Base-by-base conservation (phyloP, 2,329 filamentous ascomycete genomes). In the Venturia asperata region DNA sequence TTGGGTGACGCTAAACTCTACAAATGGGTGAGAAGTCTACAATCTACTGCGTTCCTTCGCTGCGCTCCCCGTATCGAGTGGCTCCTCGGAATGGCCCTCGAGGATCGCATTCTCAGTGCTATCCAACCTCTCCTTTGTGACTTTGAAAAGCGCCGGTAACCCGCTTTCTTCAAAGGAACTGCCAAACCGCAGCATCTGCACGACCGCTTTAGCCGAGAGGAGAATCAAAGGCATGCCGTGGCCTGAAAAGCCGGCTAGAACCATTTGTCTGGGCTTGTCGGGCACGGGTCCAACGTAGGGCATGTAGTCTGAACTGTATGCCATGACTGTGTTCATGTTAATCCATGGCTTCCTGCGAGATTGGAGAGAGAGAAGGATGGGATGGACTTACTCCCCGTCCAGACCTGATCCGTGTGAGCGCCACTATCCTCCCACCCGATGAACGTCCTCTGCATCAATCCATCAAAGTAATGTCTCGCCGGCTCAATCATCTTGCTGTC, bases 141-240 rank as follows among this genome's bases (percentile, higher is more conserved):
- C 30, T 10, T 56, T 21, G 30, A 56, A 56, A 5, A 34, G 17
- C 27, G 30, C 17, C 17, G 49, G 49, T 27, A 56, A n/a, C 24
- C 49, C 49, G 6, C 24, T 37, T 2, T 56, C 49, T 17, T 70
- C 49, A 34, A 56, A 56, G 5, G 27, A 37, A 13, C 70, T 70
- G 27, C 73, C 73, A 1, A 77, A 78, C 66, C 81, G 70, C 64
- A 90, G 83, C 79, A 88, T 82, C 61, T 82, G 76, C 13, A 84
- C 87, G 15, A 85, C 83, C 1, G 84, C 84, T 66, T 85, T 83
- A 1, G 83, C 89, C 69, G 83, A 86, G 47, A 90, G 76, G 67
- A 86, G 86, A 21, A 87, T 85, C 70, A 87, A 86, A 24, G 89
- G 88, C 88, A 92, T 91, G 0, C 90, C 90, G 73, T 92, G 89